Percentiles rank a stretch among this genome's conserved stretches.
These are phyloP conservation scores for Colletotrichum cordylinicola DNA, from an alignment of 2,329 filamentous ascomycete species.

Conservation along the genomic window DNA sequence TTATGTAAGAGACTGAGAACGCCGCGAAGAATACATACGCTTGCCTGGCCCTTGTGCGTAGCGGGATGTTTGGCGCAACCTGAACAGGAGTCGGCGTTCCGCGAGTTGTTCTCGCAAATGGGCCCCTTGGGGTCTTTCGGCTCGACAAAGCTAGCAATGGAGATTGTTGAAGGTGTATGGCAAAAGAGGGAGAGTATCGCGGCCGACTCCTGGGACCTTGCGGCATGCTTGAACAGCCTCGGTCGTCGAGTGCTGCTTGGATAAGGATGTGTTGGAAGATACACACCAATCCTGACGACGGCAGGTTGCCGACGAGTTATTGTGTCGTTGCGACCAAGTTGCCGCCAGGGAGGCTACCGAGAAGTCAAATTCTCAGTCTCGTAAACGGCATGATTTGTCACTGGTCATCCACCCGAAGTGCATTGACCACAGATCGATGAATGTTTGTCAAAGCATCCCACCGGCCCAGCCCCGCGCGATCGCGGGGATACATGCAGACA, in stretches of 20 bases:
- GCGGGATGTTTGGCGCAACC: background rate
- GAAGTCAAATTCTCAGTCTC: background rate
- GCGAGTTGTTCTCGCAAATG: slow-evolving; percentile 29
- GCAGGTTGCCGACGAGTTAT: background rate
- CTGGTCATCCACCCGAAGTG: background rate
- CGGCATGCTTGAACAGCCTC: slow-evolving; percentile 45
- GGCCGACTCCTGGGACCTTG: slow-evolving; percentile 49
- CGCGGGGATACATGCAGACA: background rate
- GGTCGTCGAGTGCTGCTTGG: slow-evolving; percentile 42
- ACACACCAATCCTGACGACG: background rate
- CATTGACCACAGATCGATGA: background rate
- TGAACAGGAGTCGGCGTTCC: background rate
- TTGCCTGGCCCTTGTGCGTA: background rate
- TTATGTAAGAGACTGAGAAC: background rate
- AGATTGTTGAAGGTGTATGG: slow-evolving; percentile 53
- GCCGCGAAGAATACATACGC: background rate
- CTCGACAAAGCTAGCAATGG: slow-evolving; percentile 45
- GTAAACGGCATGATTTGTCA: background rate
- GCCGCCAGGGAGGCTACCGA: fast-evolving
- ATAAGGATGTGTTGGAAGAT: slow-evolving; percentile 24
- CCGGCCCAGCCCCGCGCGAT: background rate
- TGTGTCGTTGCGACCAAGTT: background rate
- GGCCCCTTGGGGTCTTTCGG: slow-evolving; percentile 50
- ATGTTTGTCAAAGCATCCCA: background rate
- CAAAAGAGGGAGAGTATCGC: slow-evolving; percentile 33